These are phyloP conservation scores for Colletotrichum phormii DNA, from an alignment of 2,329 filamentous ascomycete genomes.

Conservation along the genomic window DNA sequence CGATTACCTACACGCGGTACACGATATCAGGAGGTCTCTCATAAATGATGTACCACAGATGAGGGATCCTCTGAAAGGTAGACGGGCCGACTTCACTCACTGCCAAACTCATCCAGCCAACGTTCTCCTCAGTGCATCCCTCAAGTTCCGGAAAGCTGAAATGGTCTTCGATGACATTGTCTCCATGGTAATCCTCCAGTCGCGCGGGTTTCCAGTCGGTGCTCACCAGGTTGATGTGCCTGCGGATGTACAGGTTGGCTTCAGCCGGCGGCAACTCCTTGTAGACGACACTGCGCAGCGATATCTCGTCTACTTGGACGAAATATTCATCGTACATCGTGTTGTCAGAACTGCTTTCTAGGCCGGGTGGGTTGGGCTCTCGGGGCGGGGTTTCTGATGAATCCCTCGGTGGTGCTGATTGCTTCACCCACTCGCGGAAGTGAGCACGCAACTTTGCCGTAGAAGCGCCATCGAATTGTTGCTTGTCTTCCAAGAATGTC, in stretches of 20 bases:
- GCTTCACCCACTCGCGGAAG: not conserved
- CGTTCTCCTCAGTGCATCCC: not conserved
- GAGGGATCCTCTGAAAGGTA: not conserved
- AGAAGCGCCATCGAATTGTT: not conserved
- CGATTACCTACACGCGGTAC: not conserved
- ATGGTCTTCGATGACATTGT: not conserved
- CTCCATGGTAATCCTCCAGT: not conserved
- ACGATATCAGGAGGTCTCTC: not conserved
- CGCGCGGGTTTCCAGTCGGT: not conserved
- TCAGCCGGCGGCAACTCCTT: not conserved
- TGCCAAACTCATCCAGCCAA: not conserved
- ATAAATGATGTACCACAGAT: not conserved
- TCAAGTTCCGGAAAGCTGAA: not conserved
- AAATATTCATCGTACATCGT: not conserved
- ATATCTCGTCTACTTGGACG: not conserved
- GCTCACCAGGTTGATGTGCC: not conserved
- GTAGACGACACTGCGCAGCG: not conserved
- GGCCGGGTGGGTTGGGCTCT: not conserved
- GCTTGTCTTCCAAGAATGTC: not conserved
- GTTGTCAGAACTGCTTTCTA: not conserved
- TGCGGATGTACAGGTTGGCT: not conserved
- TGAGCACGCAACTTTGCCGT: not conserved
- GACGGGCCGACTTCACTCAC: not conserved
- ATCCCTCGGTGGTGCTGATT: not conserved
- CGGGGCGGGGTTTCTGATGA: not conserved